Evolutionary conservation across 768 basidiomycete species (phyloP).

Genomic region (Phanerochaete carnosa): DNA sequence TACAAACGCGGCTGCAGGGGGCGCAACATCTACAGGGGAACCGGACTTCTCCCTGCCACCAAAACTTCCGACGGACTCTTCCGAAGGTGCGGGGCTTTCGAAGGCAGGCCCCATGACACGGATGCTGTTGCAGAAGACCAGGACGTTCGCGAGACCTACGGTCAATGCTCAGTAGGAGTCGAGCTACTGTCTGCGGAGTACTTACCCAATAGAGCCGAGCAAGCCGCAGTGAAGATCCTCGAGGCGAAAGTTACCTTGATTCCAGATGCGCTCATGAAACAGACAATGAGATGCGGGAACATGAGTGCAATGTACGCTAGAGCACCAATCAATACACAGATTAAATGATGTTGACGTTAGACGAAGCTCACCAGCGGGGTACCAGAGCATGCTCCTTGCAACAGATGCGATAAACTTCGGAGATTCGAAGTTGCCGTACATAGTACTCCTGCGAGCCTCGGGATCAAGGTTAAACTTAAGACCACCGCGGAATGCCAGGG

Average conservation of each 20-base stretch:
- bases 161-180: slow-evolving; percentile 3
- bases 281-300: slow-evolving; percentile 55
- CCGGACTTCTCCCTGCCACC: slow-evolving; percentile 5
- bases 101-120: slow-evolving; percentile 56
- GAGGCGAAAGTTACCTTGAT: slow-evolving; percentile 42
- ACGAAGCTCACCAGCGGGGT: slow-evolving; percentile 24
- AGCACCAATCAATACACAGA: neutral
- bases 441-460: slow-evolving; percentile 39
- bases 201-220: slow-evolving; percentile 55
- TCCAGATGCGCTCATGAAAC: slow-evolving; percentile 46
- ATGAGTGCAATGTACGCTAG: slow-evolving; percentile 58
- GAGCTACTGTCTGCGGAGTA: neutral
- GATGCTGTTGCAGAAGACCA: slow-evolving; percentile 67
- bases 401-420: slow-evolving; percentile 60
- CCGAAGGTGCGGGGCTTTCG: slow-evolving; percentile 19
- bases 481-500: slow-evolving; percentile 47
- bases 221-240: slow-evolving; percentile 47
- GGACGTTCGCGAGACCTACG: slow-evolving; percentile 60
- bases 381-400: slow-evolving; percentile 72
- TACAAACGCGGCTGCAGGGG: slow-evolving; percentile 9
- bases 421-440: slow-evolving; percentile 41
- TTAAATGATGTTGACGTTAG: neutral
- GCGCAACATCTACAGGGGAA: slow-evolving; percentile 20
- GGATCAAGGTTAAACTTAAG: slow-evolving; percentile 48
- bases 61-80: slow-evolving; percentile 22